Base-by-base conservation (phyloP, 441 rosid genomes). In the Flueggea neowawraea region DNA sequence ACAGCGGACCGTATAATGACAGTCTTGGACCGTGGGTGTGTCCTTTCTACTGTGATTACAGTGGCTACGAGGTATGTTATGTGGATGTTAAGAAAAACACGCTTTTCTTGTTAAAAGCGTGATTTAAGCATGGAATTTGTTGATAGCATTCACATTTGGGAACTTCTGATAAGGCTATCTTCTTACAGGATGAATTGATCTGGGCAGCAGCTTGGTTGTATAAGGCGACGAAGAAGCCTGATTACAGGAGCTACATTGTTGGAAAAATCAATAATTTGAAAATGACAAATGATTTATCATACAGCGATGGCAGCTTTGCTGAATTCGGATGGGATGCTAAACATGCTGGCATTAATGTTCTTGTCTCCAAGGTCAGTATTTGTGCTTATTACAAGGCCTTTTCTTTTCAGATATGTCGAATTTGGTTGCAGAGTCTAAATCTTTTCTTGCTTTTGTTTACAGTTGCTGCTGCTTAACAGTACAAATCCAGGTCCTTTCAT, bases 191-290 rank as follows among this genome's bases (percentile, higher is more conserved):
- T 66, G 98, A 92, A 78, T 74, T 90, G 82, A 74, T 92, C 4
- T 92, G 97, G 97, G 96, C 82, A 68, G 95, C 98, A 36, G 90
- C 97, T 10, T 92, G 98, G 98, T 61, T 92, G 16, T 77, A 86
- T 48, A 82, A 78, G 73, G 96, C 97, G 5, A 80, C 98, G 3
- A 78, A 80, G 80, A 64, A 22, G 28, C 79, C 78, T 15, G 68
- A 65, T 15, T 88, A 90, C 62, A 63, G 82, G 66, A 69, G 61
- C 59, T 93, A 84, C 65, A 76, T 82, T 12, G 67, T 78, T 16
- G 58, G 76, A 59, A 88, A 78, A 4, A 59, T 77, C 1, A 44
- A 31, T 11, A 58, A 51, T 0, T 81, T 86, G 4, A 77, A 81
- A 2, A 55, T 66, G 41, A 74, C 79, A 8, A 73, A 60, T 54